Conservation (phyloP, 148 eudicot genomes). For the Nepenthes gracilis region DNA sequence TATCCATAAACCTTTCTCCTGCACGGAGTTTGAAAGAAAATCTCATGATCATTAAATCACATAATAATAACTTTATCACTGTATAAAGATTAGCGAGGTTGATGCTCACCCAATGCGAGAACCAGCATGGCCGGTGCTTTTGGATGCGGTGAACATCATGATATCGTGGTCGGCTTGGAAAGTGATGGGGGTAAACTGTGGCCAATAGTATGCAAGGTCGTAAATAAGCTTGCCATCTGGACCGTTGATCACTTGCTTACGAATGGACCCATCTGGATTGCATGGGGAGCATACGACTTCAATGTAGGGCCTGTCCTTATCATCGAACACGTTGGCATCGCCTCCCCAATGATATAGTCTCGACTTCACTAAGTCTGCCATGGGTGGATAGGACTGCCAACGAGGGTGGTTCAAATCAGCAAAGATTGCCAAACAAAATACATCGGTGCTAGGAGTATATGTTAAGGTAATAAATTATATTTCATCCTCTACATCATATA, state of each 20-base stretch:
- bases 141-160: constrained; percentile 78
- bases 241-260: constrained; percentile 33
- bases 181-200: constrained; percentile 83
- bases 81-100: too few relatives aligned
- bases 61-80: too few relatives aligned
- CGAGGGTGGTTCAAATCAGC: too few relatives aligned
- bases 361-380: constrained; percentile 30
- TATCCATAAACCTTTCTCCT: too few relatives aligned
- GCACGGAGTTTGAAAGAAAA: background rate
- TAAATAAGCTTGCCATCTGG: constrained; percentile 32
- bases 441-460: too few relatives aligned
- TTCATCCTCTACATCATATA: too few relatives aligned
- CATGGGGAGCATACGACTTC: constrained; percentile 71
- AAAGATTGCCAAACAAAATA: too few relatives aligned
- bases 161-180: constrained; percentile 32
- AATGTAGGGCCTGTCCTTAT: constrained; percentile 36
- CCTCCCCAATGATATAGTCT: constrained; percentile 49
- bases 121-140: constrained; percentile 92
- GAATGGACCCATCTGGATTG: constrained; percentile 53
- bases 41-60: background rate
- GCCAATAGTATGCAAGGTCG: constrained; percentile 93
- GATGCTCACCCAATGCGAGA: constrained; percentile 61
- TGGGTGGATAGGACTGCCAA: constrained; percentile 46
- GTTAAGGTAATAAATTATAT: too few relatives aligned
- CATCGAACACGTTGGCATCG: constrained; percentile 23